Evolutionary conservation across 2,329 filamentous ascomycete species (phyloP).

Genomic region (Erysiphe pisi): DNA sequence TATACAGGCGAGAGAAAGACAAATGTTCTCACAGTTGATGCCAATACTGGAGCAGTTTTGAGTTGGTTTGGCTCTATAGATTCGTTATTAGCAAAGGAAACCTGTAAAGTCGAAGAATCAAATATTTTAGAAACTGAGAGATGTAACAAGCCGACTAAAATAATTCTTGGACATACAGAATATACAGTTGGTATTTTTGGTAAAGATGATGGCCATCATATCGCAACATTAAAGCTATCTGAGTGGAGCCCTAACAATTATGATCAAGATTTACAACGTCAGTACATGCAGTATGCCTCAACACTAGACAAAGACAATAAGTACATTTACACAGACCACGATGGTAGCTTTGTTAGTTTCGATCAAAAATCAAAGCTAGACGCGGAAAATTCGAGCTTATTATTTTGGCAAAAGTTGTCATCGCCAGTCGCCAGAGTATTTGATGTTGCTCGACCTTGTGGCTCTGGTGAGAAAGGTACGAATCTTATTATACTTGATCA

Average conservation of each 20-base stretch:
- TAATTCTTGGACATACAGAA: slow-evolving; percentile 75
- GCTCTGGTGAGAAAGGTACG: slow-evolving; percentile 54
- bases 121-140: slow-evolving; percentile 49
- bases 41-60: slow-evolving; percentile 67
- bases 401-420: slow-evolving; percentile 59
- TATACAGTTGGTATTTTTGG: slow-evolving; percentile 82
- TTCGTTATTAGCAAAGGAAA: slow-evolving; percentile 57
- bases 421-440: slow-evolving; percentile 80
- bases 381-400: slow-evolving; percentile 35
- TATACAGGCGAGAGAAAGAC: slow-evolving; percentile 91
- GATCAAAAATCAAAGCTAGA: slow-evolving; percentile 45
- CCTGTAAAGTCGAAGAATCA: slow-evolving; percentile 46
- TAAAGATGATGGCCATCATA: slow-evolving; percentile 57
- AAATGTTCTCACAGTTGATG: slow-evolving; percentile 79
- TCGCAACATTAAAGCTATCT: slow-evolving; percentile 83
- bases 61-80: slow-evolving; percentile 74
- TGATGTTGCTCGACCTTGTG: slow-evolving; percentile 67
- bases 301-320: slow-evolving; percentile 58
- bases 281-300: slow-evolving; percentile 56
- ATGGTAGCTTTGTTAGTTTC: slow-evolving; percentile 73
- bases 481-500: slow-evolving; percentile 79
- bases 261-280: slow-evolving; percentile 73
- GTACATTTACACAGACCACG: slow-evolving; percentile 78
- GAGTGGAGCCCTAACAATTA: slow-evolving; percentile 93
- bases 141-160: slow-evolving; percentile 67